Conservation (phyloP, 306 rosid species). For the Sphenostylis stenocarpa region DNA sequence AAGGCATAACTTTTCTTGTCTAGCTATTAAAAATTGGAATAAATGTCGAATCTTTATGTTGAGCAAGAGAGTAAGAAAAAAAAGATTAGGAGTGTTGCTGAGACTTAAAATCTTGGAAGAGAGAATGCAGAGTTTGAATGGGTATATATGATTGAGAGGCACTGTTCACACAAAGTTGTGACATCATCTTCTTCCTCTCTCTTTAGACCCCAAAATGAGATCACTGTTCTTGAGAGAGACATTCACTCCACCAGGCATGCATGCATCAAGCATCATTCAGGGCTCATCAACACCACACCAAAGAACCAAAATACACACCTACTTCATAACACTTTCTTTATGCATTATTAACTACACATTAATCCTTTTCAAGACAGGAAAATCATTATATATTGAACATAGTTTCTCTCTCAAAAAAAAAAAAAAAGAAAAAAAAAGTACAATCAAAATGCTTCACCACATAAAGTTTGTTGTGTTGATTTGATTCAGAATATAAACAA, state of each 20-base stretch:
- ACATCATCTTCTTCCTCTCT: slow-evolving; percentile 32
- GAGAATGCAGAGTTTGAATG: not conserved
- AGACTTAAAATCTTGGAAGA: slow-evolving; percentile 1
- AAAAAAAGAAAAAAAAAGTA: not conserved
- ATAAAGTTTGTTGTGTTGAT: not conserved
- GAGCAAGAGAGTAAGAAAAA: not conserved
- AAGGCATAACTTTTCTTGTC: no score
- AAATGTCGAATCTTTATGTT: not conserved
- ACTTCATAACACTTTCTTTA: not conserved
- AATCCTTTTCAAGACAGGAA: not conserved
- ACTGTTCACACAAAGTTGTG: slow-evolving; percentile 43
- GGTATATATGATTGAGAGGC: slow-evolving; percentile 25
- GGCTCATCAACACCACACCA: not conserved
- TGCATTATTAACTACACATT: not conserved
- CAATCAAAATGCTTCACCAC: not conserved
- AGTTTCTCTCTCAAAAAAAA: no score
- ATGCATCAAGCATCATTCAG: slow-evolving; percentile 9
- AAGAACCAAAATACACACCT: not conserved
- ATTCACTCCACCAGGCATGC: not conserved
- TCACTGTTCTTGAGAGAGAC: not conserved
- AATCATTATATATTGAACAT: not conserved
- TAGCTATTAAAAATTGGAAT: not conserved
- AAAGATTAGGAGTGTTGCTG: not conserved
- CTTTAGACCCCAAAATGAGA: not conserved
- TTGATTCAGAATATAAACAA: not conserved